Base-by-base conservation (phyloP, 1,284 basidiomycete genomes). In the Stygiomarasmius scandens region DNA sequence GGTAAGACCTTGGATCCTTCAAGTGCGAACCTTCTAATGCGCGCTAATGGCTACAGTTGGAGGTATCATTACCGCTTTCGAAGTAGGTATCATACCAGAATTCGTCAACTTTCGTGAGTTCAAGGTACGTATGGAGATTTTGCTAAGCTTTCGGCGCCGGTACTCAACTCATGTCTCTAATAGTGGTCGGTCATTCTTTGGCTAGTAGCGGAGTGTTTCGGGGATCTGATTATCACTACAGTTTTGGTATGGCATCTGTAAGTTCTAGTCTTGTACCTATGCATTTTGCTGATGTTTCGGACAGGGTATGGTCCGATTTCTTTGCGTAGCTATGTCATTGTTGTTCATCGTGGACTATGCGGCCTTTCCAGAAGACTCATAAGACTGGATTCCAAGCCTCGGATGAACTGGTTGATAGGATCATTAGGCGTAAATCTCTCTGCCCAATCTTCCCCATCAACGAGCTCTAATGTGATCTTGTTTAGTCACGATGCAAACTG, bases 401-500 rank as follows among this genome's bases (percentile, higher is more conserved):
- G 1, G 70, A 73, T 49, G 51, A 66, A 14, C 55, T 72, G 25
- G 62, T 74, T 2, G 69, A 73, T 57, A 64, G 69, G 48, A 77
- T 82, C 50, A 79, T 81, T 48, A 68, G 77, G 56, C 52, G 80
- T 81, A 59, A 53, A 75, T 68, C 0, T 29, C 16, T 19, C n/a
- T n/a, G n/a, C n/a, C n/a, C n/a, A n/a, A n/a, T n/a, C n/a, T n/a
- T n/a, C n/a, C n/a, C n/a, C n/a, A n/a, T n/a, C n/a, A n/a, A n/a
- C n/a, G n/a, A n/a, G n/a, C n/a, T n/a, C n/a, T n/a, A n/a, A 44
- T 34, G 25, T 27, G 58, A 24, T 59, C 32, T 57, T 62, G 3
- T 9, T 60, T 61, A 72, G 77, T 75, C 44, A 72, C 77, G 2
- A 67, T 79, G 9, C 74, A 76, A 54, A 76, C 74, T 2, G 74